Evolutionary conservation across 164 flowering plant genomes (phyloP).

Genomic region (Magnolia sinica): DNA sequence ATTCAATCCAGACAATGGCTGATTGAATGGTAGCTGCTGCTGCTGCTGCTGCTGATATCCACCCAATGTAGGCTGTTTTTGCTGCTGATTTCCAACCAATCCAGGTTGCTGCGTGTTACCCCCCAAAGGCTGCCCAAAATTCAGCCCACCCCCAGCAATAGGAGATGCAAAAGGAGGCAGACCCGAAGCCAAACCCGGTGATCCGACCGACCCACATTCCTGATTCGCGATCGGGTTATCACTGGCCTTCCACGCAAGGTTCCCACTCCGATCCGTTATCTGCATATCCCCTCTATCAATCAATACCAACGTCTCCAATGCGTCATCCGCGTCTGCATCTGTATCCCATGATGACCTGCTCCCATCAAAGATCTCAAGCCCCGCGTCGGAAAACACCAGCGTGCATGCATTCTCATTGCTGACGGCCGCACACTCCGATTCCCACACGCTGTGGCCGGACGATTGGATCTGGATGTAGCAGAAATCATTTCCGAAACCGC

Average conservation of each 20-base stretch:
- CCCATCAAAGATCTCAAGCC: constrained; percentile 44
- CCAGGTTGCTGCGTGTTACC: constrained; percentile 1
- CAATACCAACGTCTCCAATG: constrained; percentile 31
- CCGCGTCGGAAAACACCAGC: constrained; percentile 35
- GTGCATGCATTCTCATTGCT: constrained; percentile 36
- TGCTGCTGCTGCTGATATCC: constrained; percentile 5
- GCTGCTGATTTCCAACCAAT: not conserved
- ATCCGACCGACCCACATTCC: constrained; percentile 36
- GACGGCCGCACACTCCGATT: constrained; percentile 37
- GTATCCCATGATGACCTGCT: constrained; percentile 37
- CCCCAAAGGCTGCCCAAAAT: constrained; percentile 28
- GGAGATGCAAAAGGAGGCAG: constrained; percentile 37
- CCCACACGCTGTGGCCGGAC: constrained; percentile 32
- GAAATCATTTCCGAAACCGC: constrained; percentile 39
- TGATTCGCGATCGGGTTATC: constrained; percentile 31
- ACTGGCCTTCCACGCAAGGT: constrained; percentile 36
- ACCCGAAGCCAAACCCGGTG: constrained; percentile 30
- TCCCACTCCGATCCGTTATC: constrained; percentile 35
- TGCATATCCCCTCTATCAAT: constrained; percentile 40
- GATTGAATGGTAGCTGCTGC: constrained; percentile 10
- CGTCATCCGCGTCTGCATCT: constrained; percentile 27
- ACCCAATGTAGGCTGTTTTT: not conserved
- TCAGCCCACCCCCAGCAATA: constrained; percentile 13
- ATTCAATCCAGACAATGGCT: constrained; percentile 13
- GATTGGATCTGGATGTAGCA: constrained; percentile 41